Base-by-base conservation (phyloP, 441 rosid genomes). In the Flueggea neowawraea region DNA sequence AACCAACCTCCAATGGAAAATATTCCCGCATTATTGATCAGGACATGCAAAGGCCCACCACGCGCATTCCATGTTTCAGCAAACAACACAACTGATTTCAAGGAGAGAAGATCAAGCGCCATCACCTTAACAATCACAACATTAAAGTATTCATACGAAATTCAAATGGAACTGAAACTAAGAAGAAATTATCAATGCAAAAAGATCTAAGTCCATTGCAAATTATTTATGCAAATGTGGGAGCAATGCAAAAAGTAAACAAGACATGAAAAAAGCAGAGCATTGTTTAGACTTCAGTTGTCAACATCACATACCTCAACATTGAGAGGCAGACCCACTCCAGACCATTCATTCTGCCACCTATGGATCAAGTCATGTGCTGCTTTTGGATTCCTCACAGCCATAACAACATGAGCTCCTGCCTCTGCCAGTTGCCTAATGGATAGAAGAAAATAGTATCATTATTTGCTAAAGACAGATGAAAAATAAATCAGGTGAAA, bases 351-450 rank as follows among this genome's bases (percentile, higher is more conserved):
- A 41, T 61, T 84, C 82, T 89, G 95, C 96, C 98, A 91, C 53
- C 78, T 83, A 12, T 69, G 91, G 58, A 91, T 88, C 68, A 95
- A 78, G 57, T 86, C 95, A 12, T 75, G 81, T 57, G 92, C 98
- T 4, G 77, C 86, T 73, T 80, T 88, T 2, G 90, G 67, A 63
- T 91, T 95, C 80, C 99, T 86, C 16, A 95, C 98, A 0, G 98
- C 99, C 97, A 91, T 95, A 49, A 95, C 80, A 62, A 95, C 96
- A 74, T 91, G 98, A n/a, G 99, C 98, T 22, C 99, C 99, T 16
- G 92, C 86, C 72, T 95, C 95, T 10, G 96, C 97, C 73, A 95
- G 80, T 76, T 95, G 98, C 79, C 97, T 88, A 67, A 15, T 16
- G 49, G 53, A 54, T n/a, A 12, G 32, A 53, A 52, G 45, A 62